Evolutionary conservation across 352 stramenopile species (phyloP).

Genomic region (Phytophthora litchii): DNA sequence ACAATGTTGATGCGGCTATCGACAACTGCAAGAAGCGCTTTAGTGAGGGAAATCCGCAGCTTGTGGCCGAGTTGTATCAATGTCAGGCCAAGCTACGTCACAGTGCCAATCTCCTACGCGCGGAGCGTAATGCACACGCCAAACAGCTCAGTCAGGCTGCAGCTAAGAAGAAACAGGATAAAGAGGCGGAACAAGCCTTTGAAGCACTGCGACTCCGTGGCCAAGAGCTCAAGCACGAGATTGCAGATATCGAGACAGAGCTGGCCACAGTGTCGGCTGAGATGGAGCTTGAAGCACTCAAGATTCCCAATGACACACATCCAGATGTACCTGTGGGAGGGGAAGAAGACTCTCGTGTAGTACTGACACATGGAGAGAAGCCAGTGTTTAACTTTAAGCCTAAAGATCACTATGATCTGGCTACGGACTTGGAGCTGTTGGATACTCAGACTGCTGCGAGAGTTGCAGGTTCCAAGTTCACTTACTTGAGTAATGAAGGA

Average conservation of each 20-base stretch:
- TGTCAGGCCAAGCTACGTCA: conserved; percentile 59
- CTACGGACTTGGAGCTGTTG: conserved; percentile 66
- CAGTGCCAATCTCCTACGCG: conserved; percentile 59
- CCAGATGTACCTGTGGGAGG: conserved; percentile 67
- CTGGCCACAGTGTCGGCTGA: conserved; percentile 48
- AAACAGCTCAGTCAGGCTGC: conserved; percentile 59
- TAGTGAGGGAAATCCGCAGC: conserved; percentile 66
- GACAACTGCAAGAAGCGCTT: conserved; percentile 70
- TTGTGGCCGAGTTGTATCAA: conserved; percentile 73
- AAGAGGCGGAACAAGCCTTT: conserved; percentile 34
- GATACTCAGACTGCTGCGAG: conserved; percentile 74
- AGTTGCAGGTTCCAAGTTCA: conserved; percentile 85
- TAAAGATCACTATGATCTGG: conserved; percentile 78
- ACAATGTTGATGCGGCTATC: conserved; percentile 57
- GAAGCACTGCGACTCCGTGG: conserved; percentile 47
- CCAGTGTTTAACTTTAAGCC: conserved; percentile 60
- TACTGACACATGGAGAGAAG: conserved; percentile 63
- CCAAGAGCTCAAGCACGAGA: conserved; percentile 62
- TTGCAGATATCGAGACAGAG: conserved; percentile 47
- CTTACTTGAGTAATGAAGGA: conserved; percentile 85
- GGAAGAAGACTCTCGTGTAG: conserved; percentile 59
- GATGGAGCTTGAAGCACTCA: conserved; percentile 72
- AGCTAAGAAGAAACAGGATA: conserved; percentile 43
- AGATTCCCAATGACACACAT: conserved; percentile 82
- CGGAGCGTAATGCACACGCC: conserved; percentile 68